These are phyloP conservation scores for Metschnikowia reukaufii DNA, from an alignment of 805 yeast species.

Conservation along the genomic window DNA sequence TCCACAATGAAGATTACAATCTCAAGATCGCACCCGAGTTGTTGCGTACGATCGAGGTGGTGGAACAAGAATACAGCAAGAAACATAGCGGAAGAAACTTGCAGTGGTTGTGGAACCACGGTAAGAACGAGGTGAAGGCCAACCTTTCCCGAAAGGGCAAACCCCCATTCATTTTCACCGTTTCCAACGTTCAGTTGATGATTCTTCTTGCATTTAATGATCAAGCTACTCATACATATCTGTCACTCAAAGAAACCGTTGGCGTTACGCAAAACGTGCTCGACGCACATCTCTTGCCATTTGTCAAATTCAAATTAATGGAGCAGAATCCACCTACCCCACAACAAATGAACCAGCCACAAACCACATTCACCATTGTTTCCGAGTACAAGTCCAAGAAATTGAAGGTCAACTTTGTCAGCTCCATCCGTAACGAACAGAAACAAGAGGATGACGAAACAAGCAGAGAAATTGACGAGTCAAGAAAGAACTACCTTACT, in stretches of 20 bases:
- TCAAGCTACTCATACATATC: conserved; percentile 55
- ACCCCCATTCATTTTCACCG: conserved; percentile 77
- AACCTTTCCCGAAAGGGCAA: conserved; percentile 77
- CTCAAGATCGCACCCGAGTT: conserved; percentile 68
- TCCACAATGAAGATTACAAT: conserved; percentile 39
- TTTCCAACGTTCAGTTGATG: conserved; percentile 84
- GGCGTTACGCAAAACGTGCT: conserved; percentile 65
- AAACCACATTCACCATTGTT: conserved; percentile 67
- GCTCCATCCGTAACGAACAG: conserved; percentile 57
- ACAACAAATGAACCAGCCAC: conserved; percentile 44
- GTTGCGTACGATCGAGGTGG: conserved; percentile 59
- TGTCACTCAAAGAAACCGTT: conserved; percentile 63
- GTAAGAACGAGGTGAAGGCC: conserved; percentile 89
- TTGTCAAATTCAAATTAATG: conserved; percentile 74
- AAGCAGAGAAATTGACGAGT: conserved; percentile 79
- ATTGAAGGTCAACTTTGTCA: conserved; percentile 75
- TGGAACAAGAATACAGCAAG: conserved; percentile 65
- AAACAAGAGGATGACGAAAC: conserved; percentile 72
- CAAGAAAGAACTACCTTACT: conserved; percentile 78
- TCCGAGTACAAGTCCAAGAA: conserved; percentile 83
- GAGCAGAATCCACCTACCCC: conserved; percentile 63
- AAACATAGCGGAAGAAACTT: conserved; percentile 86
- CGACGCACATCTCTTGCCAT: conserved; percentile 74
- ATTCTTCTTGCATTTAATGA: conserved; percentile 83
- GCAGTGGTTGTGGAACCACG: conserved; percentile 95